phyloP scores from a whole-genome alignment of 2,329 filamentous ascomycete genomes.

The Trichoderma endophyticum region DNA sequence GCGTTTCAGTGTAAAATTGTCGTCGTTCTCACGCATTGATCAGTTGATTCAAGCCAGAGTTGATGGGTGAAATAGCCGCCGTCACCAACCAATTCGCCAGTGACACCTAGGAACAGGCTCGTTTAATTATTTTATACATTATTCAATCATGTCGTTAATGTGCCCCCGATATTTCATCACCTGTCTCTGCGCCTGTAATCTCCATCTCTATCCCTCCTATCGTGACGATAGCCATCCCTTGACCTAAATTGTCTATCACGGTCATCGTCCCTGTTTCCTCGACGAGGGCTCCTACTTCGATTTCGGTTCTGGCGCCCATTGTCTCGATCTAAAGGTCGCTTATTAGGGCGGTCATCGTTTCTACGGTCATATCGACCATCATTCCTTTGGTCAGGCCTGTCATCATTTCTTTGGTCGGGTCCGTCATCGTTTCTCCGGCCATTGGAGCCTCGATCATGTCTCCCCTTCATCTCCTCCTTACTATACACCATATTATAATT shows the following conservation, averaged over 20 bases:
- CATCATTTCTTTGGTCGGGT: slow-evolving; percentile 18
- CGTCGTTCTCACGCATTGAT: neutral
- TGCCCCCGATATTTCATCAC: neutral
- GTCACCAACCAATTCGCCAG: neutral
- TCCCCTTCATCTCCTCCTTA: slow-evolving; percentile 61
- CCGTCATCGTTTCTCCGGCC: slow-evolving; percentile 20
- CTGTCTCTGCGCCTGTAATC: slow-evolving; percentile 51
- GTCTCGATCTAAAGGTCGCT: neutral
- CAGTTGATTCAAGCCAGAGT: neutral
- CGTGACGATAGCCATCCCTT: slow-evolving; percentile 31
- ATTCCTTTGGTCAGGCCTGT: slow-evolving; percentile 20
- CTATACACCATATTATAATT: slow-evolving; percentile 81
- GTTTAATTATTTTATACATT: neutral
- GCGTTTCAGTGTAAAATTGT: too few relatives aligned
- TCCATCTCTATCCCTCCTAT: slow-evolving; percentile 20
- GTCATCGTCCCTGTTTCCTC: slow-evolving; percentile 34
- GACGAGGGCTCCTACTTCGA: slow-evolving; percentile 42
- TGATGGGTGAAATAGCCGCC: neutral
- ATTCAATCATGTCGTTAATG: neutral
- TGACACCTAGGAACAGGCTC: neutral
- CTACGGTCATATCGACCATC: slow-evolving; percentile 18
- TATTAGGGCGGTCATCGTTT: slow-evolving; percentile 1
- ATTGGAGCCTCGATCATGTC: slow-evolving; percentile 31
- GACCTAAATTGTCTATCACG: slow-evolving; percentile 19
- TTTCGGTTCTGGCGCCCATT: slow-evolving; percentile 30